Conservation (phyloP, 306 rosid genomes). For the Elaeagnus macrophylla region DNA sequence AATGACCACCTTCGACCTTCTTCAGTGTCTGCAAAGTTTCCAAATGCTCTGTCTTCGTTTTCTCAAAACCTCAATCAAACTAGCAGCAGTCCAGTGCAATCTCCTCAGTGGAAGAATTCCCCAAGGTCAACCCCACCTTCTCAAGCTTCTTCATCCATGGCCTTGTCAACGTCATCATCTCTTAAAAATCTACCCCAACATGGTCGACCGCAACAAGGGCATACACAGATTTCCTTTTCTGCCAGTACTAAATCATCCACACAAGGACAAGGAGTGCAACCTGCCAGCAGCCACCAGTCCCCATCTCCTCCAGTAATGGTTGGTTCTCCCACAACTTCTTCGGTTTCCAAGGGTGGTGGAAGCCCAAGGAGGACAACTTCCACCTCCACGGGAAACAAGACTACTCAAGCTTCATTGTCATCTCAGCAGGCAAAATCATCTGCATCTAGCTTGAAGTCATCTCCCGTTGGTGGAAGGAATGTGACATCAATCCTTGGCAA, state of each 20-base stretch:
- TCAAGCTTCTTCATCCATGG: slow-evolving; percentile 43
- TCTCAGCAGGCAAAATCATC: slow-evolving; percentile 65
- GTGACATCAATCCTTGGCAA: slow-evolving; percentile 63
- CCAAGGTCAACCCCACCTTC: slow-evolving; percentile 46
- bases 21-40: slow-evolving; percentile 61
- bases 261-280: slow-evolving; percentile 45
- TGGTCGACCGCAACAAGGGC: slow-evolving; percentile 56
- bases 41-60: slow-evolving; percentile 56
- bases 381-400: slow-evolving; percentile 55
- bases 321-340: slow-evolving; percentile 64
- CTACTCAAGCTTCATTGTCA: slow-evolving; percentile 48
- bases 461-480: slow-evolving; percentile 76
- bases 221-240: slow-evolving; percentile 76
- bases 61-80: slow-evolving; percentile 67
- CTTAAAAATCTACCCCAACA: slow-evolving; percentile 55
- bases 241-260: slow-evolving; percentile 57
- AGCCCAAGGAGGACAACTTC: slow-evolving; percentile 73
- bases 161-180: slow-evolving; percentile 52
- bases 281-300: slow-evolving; percentile 53
- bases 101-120: slow-evolving; percentile 87
- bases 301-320: slow-evolving; percentile 74
- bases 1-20: slow-evolving; percentile 61
- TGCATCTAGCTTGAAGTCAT: slow-evolving; percentile 54
- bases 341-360: slow-evolving; percentile 57
- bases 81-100: slow-evolving; percentile 56